Conservation (phyloP, 2,329 filamentous ascomycete genomes). For the Ampelomyces quisqualis region DNA sequence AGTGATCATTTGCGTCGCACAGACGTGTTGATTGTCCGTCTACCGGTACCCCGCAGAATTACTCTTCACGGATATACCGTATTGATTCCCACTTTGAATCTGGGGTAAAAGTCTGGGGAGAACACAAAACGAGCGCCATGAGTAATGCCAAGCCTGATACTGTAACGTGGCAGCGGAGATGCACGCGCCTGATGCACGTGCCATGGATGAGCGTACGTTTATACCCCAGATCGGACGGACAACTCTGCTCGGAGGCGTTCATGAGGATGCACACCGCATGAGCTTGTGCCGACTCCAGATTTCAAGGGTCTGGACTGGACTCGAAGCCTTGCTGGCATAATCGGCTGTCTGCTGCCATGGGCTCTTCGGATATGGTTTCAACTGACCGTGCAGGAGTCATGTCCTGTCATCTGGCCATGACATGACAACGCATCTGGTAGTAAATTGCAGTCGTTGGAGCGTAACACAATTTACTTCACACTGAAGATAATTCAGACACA, state of each 20-base stretch:
- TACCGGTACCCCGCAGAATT: conserved; percentile 1
- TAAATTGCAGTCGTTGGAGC: too few relatives aligned
- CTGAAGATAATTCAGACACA: too few relatives aligned
- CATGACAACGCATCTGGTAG: too few relatives aligned
- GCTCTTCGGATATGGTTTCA: too few relatives aligned
- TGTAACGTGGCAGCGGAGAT: conserved; percentile 1
- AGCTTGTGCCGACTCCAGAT: too few relatives aligned
- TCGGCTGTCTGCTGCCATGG: too few relatives aligned
- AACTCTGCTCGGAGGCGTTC: not conserved
- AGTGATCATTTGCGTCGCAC: not conserved
- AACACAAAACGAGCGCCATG: conserved; percentile 3
- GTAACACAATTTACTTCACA: not conserved
- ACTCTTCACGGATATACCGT: not conserved
- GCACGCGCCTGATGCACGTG: not conserved
- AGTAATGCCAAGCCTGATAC: conserved; percentile 8
- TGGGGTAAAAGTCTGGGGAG: conserved; percentile 8
- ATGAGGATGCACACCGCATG: not conserved
- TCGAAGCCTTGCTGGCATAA: too few relatives aligned
- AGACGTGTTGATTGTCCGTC: not conserved
- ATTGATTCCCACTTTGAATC: conserved; percentile 1
- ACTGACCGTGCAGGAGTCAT: too few relatives aligned
- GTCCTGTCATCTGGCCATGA: too few relatives aligned
- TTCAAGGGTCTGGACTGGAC: too few relatives aligned
- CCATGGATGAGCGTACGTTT: not conserved
- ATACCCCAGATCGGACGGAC: not conserved